Percentiles rank a stretch among this genome's conserved stretches.
phyloP scores from a whole-genome alignment of 257 asterid species.

The Solanum verrucosum region DNA sequence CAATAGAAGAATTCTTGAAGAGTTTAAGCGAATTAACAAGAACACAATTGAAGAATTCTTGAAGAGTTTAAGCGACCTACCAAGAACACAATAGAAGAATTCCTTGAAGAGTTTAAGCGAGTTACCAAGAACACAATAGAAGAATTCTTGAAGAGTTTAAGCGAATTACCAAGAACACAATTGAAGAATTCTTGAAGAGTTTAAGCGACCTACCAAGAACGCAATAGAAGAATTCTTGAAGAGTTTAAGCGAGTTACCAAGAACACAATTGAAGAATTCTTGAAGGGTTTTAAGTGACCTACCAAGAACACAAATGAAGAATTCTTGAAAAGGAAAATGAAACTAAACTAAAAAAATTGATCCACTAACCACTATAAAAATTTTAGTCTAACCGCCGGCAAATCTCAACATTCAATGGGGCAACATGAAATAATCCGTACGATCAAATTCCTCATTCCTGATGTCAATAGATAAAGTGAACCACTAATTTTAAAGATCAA shows the following conservation, averaged over 20 bases:
- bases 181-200: background rate
- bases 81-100: background rate
- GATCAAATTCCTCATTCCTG: background rate
- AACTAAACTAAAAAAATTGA: background rate
- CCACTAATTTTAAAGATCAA: background rate
- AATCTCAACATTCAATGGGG: background rate
- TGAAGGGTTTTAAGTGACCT: too few relatives aligned
- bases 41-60: too few relatives aligned
- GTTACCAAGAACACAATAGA: background rate
- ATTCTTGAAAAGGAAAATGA: background rate
- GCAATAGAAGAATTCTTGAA: background rate
- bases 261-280: background rate
- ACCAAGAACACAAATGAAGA: too few relatives aligned
- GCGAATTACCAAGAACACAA: background rate
- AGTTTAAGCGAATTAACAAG: too few relatives aligned
- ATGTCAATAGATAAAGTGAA: background rate
- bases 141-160: background rate
- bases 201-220: background rate
- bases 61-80: background rate
- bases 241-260: background rate
- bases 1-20: too few relatives aligned
- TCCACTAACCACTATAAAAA: background rate
- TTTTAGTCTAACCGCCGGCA: background rate
- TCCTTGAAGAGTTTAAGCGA: background rate
- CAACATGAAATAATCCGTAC: background rate